A percentile compares a stretch with the other conserved stretches of the same genome.
phyloP scores from a whole-genome alignment of 768 basidiomycete species.

The Psilocybe tampanensis region DNA sequence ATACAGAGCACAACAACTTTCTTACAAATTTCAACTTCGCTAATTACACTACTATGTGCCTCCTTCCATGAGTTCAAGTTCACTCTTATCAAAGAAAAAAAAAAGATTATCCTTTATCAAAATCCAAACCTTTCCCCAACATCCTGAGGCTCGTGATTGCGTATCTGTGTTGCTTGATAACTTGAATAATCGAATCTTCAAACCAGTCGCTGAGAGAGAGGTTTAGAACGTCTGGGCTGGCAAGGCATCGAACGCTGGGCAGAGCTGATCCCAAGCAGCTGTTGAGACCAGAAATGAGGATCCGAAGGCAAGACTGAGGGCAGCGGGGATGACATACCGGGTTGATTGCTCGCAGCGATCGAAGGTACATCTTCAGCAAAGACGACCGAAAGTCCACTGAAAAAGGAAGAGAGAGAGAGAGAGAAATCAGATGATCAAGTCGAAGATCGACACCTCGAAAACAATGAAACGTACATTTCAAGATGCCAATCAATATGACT shows the following conservation, averaged over 20 bases:
- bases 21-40: no score
- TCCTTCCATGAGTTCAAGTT: no score
- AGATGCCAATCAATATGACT: conserved; percentile 53
- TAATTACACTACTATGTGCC: no score
- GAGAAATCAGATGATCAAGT: not conserved
- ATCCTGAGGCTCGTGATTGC: no score
- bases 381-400: conserved; percentile 35
- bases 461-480: conserved; percentile 30
- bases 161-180: no score
- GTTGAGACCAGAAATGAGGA: not conserved
- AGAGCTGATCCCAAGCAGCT: not conserved
- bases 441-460: no score
- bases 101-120: no score
- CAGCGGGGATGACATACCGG: not conserved
- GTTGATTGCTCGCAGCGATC: not conserved
- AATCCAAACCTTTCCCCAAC: no score
- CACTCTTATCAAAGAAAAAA: no score
- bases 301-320: not conserved
- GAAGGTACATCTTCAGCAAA: conserved; percentile 32
- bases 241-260: not conserved
- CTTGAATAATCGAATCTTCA: no score
- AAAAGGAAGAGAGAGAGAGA: no score
- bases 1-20: no score
- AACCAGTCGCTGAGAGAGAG: not conserved
- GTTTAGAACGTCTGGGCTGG: not conserved